A percentile compares a stretch with the other conserved stretches of the same genome.
Conservation (phyloP, 2,329 filamentous ascomycete genomes). For the Rutstroemia sp. region DNA sequence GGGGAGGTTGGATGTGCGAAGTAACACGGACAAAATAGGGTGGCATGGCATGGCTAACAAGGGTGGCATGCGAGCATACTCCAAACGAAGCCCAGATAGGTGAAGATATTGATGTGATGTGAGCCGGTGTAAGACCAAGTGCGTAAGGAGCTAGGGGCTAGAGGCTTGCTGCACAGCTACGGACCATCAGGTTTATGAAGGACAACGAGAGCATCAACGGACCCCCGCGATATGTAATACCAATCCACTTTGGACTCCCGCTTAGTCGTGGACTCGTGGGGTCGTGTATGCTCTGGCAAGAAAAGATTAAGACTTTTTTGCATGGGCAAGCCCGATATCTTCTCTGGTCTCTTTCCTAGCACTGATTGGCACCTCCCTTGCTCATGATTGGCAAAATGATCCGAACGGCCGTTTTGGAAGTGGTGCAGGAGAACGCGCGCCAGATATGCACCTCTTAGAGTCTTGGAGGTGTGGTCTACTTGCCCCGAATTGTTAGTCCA, state of each 20-base stretch:
- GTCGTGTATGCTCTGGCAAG: too few relatives aligned
- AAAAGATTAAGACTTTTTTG: too few relatives aligned
- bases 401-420: neutral
- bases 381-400: too few relatives aligned
- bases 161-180: conserved; percentile 3
- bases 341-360: too few relatives aligned
- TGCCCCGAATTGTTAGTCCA: neutral
- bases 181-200: neutral
- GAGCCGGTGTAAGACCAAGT: neutral
- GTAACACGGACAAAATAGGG: neutral
- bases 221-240: too few relatives aligned
- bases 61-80: neutral
- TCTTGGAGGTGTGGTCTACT: neutral
- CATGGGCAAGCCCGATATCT: too few relatives aligned
- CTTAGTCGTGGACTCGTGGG: too few relatives aligned
- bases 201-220: neutral
- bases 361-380: too few relatives aligned
- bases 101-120: neutral
- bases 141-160: neutral
- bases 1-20: neutral
- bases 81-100: neutral
- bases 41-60: neutral
- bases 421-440: neutral
- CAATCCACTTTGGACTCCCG: too few relatives aligned
- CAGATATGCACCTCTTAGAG: neutral